Percentiles rank a stretch among this genome's conserved stretches.
Evolutionary conservation across 176 grass and related monocot species (phyloP).

Genomic region (Aechmea fasciata): DNA sequence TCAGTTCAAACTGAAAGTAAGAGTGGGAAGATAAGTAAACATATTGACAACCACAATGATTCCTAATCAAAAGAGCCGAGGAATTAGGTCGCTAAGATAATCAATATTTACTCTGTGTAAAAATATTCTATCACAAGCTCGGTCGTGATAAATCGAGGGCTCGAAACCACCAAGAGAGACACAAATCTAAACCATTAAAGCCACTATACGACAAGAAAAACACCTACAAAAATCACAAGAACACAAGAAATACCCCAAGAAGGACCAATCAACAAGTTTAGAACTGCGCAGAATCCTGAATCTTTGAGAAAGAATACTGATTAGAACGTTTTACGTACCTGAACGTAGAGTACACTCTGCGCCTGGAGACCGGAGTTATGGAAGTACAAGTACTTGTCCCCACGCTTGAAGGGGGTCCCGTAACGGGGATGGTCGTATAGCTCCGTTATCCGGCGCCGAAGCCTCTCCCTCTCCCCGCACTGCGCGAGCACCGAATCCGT

Average conservation of each 20-base stretch:
- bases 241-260: neutral
- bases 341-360: conserved; percentile 88
- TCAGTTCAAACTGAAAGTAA: no score
- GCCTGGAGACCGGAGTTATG: conserved; percentile 91
- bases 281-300: neutral
- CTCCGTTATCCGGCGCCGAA: conserved; percentile 44
- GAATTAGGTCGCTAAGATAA: no score
- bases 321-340: conserved; percentile 30
- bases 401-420: conserved; percentile 61
- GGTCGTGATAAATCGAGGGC: no score
- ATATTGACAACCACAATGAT: no score
- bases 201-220: neutral
- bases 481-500: conserved; percentile 52
- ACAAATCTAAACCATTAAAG: neutral
- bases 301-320: neutral
- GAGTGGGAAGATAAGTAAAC: no score
- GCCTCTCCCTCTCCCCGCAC: conserved; percentile 48
- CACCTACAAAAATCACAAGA: neutral
- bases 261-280: neutral
- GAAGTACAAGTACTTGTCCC: conserved; percentile 75
- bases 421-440: conserved; percentile 80
- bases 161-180: neutral
- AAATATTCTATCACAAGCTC: neutral
- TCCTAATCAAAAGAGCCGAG: no score
- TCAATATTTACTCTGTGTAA: no score